These are phyloP conservation scores for Lodderomyces margitis DNA, from an alignment of 1,139 yeast genomes.

Conservation along the genomic window DNA sequence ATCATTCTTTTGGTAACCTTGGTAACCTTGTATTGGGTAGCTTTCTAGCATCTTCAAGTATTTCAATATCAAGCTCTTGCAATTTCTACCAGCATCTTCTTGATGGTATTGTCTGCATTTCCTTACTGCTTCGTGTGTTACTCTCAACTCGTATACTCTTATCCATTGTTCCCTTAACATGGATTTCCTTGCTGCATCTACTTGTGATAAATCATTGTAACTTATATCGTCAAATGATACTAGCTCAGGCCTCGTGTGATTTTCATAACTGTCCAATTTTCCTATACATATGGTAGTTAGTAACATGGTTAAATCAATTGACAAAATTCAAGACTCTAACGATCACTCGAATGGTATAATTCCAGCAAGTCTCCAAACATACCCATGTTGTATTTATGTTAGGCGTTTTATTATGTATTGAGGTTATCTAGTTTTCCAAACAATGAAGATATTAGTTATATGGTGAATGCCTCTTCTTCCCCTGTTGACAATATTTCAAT, in stretches of 20 bases:
- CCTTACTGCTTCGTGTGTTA: constrained; percentile 71
- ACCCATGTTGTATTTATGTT: not conserved
- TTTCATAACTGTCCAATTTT: constrained; percentile 36
- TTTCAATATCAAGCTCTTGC: constrained; percentile 62
- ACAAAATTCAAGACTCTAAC: not conserved
- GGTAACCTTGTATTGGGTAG: constrained; percentile 66
- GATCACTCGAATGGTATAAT: not conserved
- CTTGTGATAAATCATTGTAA: constrained; percentile 62
- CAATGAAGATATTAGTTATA: no score
- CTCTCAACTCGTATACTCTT: constrained; percentile 64
- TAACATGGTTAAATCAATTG: not conserved
- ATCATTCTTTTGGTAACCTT: constrained; percentile 84
- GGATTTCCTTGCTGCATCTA: constrained; percentile 72
- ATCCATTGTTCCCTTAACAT: constrained; percentile 81
- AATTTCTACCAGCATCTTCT: constrained; percentile 73
- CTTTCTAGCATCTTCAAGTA: constrained; percentile 75
- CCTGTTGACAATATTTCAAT: no score
- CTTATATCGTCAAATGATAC: constrained; percentile 85
- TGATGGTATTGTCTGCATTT: constrained; percentile 74
- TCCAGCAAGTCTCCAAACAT: no score
- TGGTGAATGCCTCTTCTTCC: no score
- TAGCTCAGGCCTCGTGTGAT: constrained; percentile 66
- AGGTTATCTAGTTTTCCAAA: not conserved
- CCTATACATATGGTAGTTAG: constrained; percentile 4
- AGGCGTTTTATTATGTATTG: no score